Base-by-base conservation (phyloP, 2,329 filamentous ascomycete species). In the Eutypa lata region DNA sequence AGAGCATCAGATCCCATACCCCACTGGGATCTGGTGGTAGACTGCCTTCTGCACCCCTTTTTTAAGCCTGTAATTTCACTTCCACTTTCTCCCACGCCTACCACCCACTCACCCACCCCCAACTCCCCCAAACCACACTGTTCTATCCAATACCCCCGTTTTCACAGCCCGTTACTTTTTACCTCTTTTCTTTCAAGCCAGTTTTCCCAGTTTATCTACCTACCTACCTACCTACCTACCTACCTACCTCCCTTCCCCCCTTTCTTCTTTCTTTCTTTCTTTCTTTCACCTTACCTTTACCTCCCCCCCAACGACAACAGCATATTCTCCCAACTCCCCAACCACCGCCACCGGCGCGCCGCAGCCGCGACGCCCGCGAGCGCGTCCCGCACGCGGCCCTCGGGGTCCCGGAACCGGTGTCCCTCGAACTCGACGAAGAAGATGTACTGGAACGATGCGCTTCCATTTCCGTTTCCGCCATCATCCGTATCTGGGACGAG, bases 401-500 rank as follows among this genome's bases (percentile, higher is more conserved):
- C 76, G 2, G 76, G 75, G 61, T 83, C 83, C 47, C 72, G 69
- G 52, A 68, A 62, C 59, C 72, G 73, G 67, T 83, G 79, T 1
- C 88, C 87, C 68, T 88, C 82, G 63, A 96, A 91, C 76, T 97
- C 93, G 28, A 97, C 86, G 67, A 97, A 92, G 74, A 97, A 97
- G 37, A 97, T 82, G 73, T 97, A 97, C 68, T 95, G 86, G 83
- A 96, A 97, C 19, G 88, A 84, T 60, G 76, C 74, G 38, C 81
- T 76, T 52, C 26, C 40, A 22, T 31, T 28, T 13, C 13, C 28
- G 0, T 38, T 28, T 1, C 7, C 46, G 18, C 11, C 28, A 26
- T 37, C 31, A 4, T 37, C 19, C 31, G 11, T 43, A 31, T 35
- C 53, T 26, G 47, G 50, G 18, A 44, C 37, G 4, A 89, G 81